Evolutionary conservation across 345 rosid genomes (phyloP).

Genomic region (Trapa incisa): DNA sequence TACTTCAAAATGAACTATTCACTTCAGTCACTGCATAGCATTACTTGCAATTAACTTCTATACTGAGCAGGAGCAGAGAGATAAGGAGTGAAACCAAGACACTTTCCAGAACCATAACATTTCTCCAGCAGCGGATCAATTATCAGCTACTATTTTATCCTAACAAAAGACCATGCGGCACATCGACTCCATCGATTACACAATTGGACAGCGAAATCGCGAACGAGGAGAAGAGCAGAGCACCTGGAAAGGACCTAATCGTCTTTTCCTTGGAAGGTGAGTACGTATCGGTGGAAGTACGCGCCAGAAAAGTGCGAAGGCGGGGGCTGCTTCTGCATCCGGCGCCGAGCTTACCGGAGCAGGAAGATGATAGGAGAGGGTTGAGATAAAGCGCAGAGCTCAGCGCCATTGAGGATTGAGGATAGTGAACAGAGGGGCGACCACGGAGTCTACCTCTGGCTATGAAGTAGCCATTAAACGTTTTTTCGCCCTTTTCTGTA

Average conservation of each 20-base stretch:
- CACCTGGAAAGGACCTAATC: constrained; percentile 7
- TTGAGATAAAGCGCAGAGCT: constrained; percentile 4
- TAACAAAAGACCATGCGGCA: background rate
- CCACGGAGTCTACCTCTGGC: too few relatives aligned
- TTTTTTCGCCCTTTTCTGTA: too few relatives aligned
- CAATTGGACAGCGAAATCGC: background rate
- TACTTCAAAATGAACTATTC: background rate
- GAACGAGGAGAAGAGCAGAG: constrained; percentile 7
- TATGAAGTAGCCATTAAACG: too few relatives aligned
- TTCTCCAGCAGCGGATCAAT: background rate
- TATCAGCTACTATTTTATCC: background rate
- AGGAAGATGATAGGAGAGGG: constrained; percentile 1
- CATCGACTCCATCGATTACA: background rate
- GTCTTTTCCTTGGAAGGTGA: constrained; percentile 3
- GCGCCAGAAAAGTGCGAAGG: constrained; percentile 4
- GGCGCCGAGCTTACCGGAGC: background rate
- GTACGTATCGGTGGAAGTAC: constrained; percentile 4
- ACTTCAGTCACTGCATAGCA: background rate
- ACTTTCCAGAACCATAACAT: background rate
- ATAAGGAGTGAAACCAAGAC: too few relatives aligned
- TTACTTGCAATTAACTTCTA: too few relatives aligned
- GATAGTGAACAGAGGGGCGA: too few relatives aligned
- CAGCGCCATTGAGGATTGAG: constrained; percentile 2
- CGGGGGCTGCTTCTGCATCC: background rate
- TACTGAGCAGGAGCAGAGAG: too few relatives aligned